phyloP scores from a whole-genome alignment of 2,329 filamentous ascomycete species.

The Seiridium cupressi region DNA sequence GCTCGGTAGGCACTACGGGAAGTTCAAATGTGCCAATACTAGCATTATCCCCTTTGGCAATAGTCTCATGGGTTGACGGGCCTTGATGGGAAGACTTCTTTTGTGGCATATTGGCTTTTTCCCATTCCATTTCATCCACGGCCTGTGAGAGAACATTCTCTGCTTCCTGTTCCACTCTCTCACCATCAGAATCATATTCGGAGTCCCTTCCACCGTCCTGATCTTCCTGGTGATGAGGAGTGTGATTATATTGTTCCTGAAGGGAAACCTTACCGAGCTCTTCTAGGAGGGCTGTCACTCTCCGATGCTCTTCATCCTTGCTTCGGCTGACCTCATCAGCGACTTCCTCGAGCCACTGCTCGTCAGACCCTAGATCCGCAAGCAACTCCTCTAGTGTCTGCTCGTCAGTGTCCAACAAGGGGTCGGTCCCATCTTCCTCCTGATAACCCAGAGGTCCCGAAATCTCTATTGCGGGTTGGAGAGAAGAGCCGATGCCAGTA shows the following conservation, averaged over 20 bases:
- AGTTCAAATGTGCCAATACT: conserved; percentile 31
- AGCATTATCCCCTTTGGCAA: neutral
- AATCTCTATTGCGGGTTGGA: conserved; percentile 4
- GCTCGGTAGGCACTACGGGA: conserved; percentile 44
- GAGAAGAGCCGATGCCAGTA: conserved; percentile 8
- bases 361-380: conserved; percentile 35
- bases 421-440: conserved; percentile 29
- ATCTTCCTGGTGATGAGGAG: neutral
- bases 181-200: conserved; percentile 46
- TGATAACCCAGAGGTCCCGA: neutral
- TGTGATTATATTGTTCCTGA: conserved; percentile 3
- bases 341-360: conserved; percentile 29
- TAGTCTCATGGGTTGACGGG: too few relatives aligned
- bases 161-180: conserved; percentile 43
- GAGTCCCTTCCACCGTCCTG: neutral
- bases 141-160: conserved; percentile 44
- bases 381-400: conserved; percentile 51
- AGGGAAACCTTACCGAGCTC: conserved; percentile 24
- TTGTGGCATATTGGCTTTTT: conserved; percentile 15
- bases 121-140: conserved; percentile 43
- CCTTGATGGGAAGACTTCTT: too few relatives aligned
- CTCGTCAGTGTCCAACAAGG: conserved; percentile 47
- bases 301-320: conserved; percentile 26
- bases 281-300: conserved; percentile 29
- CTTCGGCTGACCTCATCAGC: conserved; percentile 18